Base-by-base conservation (phyloP, 345 rosid genomes). In the Syzygium oleosum region DNA sequence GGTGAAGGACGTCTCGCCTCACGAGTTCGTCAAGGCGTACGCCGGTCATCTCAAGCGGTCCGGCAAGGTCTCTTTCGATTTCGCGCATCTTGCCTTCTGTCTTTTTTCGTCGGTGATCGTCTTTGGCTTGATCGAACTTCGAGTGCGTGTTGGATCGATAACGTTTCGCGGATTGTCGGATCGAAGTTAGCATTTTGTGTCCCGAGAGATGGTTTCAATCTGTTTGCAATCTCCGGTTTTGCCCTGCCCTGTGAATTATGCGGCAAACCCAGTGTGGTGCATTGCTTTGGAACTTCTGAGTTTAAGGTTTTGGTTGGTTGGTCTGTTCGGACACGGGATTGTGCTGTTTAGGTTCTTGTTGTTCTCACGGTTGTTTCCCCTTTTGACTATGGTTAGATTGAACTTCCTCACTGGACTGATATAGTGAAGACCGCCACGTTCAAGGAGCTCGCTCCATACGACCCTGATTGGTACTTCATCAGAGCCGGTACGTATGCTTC, bases 381-480 rank as follows among this genome's bases (percentile, higher is more conserved):
- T 23, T 12, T 73, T 21, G 27, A 11, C 83, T 21, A 14, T 73
- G 83, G 49, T 73, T 84, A 94, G 97, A 89, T 95, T 84, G 97
- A 95, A 91, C 89, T 94, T 85, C 96, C 97, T 80, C 87, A 88
- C 12, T 95, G 97, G 97, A 93, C 94, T 58, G 97, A 95, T 88
- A 94, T 95, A 11, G 97, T 95, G 55, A 95, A 95, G 94, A 95
- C 96, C n/a, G 97, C 93, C 34, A 92, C 86, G 34, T 90, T 92
- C 52, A 95, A 94, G 93, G 97, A 95, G 90, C 95, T 94, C 59
- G 97, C 97, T 49, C 97, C 95, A 2, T 94, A 94, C 85, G 97
- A 94, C 78, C 97, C 95, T 25, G 95, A 94, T 87, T 94, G 97
- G 97, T 93, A 94, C 90, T 93, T 88, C 63, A 86, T 94, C 84